Percentiles rank a stretch among this genome's conserved stretches.
Evolutionary conservation across 228 moss, liverwort and hornwort genomes (phyloP).

Genomic region (Sphagnum fallax): DNA sequence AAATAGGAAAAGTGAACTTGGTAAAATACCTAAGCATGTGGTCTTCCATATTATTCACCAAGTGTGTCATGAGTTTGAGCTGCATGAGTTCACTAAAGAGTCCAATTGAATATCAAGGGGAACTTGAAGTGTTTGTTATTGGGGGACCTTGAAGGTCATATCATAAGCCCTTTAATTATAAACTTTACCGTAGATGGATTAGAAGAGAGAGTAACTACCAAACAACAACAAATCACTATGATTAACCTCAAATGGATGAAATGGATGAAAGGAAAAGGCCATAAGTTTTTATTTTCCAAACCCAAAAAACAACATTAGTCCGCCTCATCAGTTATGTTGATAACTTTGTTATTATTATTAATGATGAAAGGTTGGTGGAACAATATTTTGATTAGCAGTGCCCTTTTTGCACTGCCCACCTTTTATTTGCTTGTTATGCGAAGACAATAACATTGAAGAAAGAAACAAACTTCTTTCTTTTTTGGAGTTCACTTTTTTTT

Average conservation of each 20-base stretch:
- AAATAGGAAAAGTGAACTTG: no score
- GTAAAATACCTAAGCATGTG: no score
- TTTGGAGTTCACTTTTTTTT: no score
- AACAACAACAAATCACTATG: conserved; percentile 1
- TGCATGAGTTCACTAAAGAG: neutral
- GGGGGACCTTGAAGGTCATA: neutral
- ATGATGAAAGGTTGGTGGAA: conserved; percentile 2
- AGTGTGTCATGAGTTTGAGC: no score
- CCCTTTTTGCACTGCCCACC: no score
- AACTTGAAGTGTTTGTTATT: conserved; percentile 1
- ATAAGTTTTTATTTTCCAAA: conserved; percentile 1
- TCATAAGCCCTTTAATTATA: neutral
- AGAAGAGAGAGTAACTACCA: conserved; percentile 9
- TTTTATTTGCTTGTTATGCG: no score
- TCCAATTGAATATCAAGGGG: conserved; percentile 8
- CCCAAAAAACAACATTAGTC: conserved; percentile 2
- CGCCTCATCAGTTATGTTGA: neutral
- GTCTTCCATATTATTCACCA: no score
- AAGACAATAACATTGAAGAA: no score
- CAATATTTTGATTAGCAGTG: neutral
- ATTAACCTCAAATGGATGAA: conserved; percentile 1
- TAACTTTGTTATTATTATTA: conserved; percentile 4
- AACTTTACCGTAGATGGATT: conserved; percentile 10
- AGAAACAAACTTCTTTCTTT: no score
- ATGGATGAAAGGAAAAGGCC: conserved; percentile 6